Evolutionary conservation across 2,329 filamentous ascomycete species (phyloP), one percentile per base, ranked within the genome.

Genomic region (Simplicillium sp.): DNA sequence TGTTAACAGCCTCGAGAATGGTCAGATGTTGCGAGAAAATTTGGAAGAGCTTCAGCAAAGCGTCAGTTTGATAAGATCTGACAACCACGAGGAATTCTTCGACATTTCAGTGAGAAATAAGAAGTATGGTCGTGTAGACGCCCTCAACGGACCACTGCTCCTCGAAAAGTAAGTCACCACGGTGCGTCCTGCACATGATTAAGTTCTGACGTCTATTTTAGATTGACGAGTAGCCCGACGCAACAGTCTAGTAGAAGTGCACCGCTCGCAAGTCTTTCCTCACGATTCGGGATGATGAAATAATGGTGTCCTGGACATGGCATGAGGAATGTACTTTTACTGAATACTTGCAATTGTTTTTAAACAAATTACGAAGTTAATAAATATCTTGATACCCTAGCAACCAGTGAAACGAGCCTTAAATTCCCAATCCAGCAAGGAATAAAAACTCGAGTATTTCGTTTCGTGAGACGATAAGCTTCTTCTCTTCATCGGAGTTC

Each of bases 51-150:
- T 98, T 29, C 82, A 90, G 51, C 92, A 98, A 66, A 97, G 92
- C 1, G 83, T 95, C 36, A 80, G 84, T 44, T 71, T 98, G 18
- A 84, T 98, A 75, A 80, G 86, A 55, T 77, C 76, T 2, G 87
- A 94, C 33, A 94, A 94, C 52, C 79, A 87, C n/a, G 89, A 97
- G 49, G 90, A 97, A 60, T 98, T 95, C 61, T 98, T 92, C 59
- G 92, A 98, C 56, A 83, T 92, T 38, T 84, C 83, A 5, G 85
- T 83, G 12, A 72, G 88, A 39, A 95, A 96, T 64, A 89, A 85
- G 66, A 94, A 95, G 58, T 98, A 95, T 57, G 85, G 88, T 13
- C 82, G 87, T 40, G 94, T 98, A 29, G 87, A 97, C 63, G 84
- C 87, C 39, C 71, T 94, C 58, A 94, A 94, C 57, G 92, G 90